phyloP scores from a whole-genome alignment of 345 rosid species.

The Nephelium lappaceum region DNA sequence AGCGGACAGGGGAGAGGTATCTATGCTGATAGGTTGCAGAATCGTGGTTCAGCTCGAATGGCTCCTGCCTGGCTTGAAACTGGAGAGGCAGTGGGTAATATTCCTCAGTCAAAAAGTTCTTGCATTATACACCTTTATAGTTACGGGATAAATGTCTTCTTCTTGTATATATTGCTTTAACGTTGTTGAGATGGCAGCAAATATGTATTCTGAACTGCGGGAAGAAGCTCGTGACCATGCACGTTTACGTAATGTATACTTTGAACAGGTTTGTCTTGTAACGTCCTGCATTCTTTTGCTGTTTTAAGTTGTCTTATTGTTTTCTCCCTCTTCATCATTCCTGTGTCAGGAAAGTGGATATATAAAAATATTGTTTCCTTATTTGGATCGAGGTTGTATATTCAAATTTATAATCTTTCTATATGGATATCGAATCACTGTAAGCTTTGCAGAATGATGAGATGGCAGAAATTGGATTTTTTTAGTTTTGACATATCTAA shows the following conservation, averaged over 20 bases:
- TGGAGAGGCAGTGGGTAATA: conserved; percentile 97
- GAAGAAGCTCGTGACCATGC: conserved; percentile 97
- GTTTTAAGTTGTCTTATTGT: not conserved
- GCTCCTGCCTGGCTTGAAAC: conserved; percentile 98
- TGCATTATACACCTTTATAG: conserved; percentile 29
- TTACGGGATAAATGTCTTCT: conserved; percentile 34
- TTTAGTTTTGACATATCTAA: not conserved
- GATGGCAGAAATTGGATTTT: not conserved
- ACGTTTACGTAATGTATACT: conserved; percentile 81
- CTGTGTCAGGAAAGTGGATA: not conserved
- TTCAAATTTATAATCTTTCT: not conserved
- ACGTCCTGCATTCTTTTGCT: conserved; percentile 8
- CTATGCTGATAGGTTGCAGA: conserved; percentile 68
- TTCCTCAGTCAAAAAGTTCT: conserved; percentile 36
- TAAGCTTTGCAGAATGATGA: not conserved
- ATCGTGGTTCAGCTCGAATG: conserved; percentile 62
- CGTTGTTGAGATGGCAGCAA: conserved; percentile 69
- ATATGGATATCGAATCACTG: not conserved
- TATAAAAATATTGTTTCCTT: not conserved
- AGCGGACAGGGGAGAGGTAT: conserved; percentile 69
- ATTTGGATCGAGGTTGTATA: not conserved
- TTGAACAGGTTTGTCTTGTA: conserved; percentile 74
- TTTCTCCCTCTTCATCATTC: not conserved
- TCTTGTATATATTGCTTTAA: conserved; percentile 49
- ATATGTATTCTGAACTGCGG: conserved; percentile 79